These are phyloP conservation scores for Lophium mytilinum DNA, from an alignment of 495 filamentous ascomycete species.

Conservation along the genomic window DNA sequence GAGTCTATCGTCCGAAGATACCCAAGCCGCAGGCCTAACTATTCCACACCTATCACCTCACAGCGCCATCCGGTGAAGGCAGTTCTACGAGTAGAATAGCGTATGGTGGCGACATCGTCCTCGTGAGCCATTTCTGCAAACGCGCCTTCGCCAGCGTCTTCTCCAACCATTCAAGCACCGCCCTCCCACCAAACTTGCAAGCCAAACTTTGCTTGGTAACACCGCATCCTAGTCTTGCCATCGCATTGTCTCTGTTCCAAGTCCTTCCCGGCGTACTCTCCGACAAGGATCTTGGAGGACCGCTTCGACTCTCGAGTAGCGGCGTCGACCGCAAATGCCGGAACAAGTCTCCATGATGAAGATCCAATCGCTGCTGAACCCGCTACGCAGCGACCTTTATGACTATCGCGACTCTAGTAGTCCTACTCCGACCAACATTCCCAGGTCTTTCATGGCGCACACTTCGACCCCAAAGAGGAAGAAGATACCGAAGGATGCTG, in stretches of 20 bases:
- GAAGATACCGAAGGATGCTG: slow-evolving; percentile 53
- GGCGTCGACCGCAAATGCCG: not conserved
- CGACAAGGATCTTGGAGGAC: slow-evolving; percentile 14
- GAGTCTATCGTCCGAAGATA: too few relatives aligned
- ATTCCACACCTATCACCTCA: too few relatives aligned
- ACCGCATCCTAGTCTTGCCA: slow-evolving; percentile 18
- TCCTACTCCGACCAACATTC: slow-evolving; percentile 6
- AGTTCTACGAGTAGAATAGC: slow-evolving; percentile 18
- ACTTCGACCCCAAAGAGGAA: slow-evolving; percentile 31
- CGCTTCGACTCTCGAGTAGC: slow-evolving; percentile 8
- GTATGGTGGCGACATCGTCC: slow-evolving; percentile 17
- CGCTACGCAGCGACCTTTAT: slow-evolving; percentile 9
- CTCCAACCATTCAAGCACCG: slow-evolving; percentile 4
- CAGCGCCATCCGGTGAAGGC: not conserved
- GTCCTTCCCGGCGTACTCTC: slow-evolving; percentile 12
- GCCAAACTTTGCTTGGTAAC: slow-evolving; percentile 14
- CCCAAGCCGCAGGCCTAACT: too few relatives aligned
- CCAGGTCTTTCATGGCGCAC: not conserved
- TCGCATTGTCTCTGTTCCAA: slow-evolving; percentile 14
- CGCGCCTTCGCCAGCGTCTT: slow-evolving; percentile 11
- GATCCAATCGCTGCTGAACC: slow-evolving; percentile 26
- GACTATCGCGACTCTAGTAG: slow-evolving; percentile 4
- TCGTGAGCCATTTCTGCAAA: slow-evolving; percentile 23
- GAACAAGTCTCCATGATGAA: slow-evolving; percentile 11
- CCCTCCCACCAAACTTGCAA: slow-evolving; percentile 15